Conservation (phyloP, 768 basidiomycete species). For the Mycena albidolilacea region DNA sequence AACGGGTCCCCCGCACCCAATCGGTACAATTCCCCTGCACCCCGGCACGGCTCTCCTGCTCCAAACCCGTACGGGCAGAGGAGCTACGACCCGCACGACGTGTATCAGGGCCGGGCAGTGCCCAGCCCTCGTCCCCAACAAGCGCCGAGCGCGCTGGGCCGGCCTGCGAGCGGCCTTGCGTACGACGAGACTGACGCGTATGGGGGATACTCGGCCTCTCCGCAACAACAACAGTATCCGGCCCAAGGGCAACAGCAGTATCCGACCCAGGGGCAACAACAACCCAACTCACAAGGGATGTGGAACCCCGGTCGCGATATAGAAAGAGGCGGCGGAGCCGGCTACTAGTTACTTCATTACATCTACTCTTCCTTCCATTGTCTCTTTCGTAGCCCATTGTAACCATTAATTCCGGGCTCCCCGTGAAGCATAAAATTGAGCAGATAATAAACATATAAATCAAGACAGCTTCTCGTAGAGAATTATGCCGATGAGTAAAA, state of each 20-base stretch:
- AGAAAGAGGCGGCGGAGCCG: slow-evolving; percentile 35
- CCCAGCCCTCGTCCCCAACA: slow-evolving; percentile 48
- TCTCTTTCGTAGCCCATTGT: slow-evolving; percentile 20
- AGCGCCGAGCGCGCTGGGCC: slow-evolving; percentile 38
- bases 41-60: neutral
- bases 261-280: neutral
- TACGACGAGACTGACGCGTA: slow-evolving; percentile 58
- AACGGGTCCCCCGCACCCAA: slow-evolving; percentile 42
- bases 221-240: slow-evolving; percentile 33
- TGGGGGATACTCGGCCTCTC: slow-evolving; percentile 45
- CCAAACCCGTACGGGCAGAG: slow-evolving; percentile 39
- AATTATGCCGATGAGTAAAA: slow-evolving; percentile 87
- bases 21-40: slow-evolving; percentile 9
- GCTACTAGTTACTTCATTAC: slow-evolving; percentile 37
- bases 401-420: slow-evolving; percentile 38
- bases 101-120: slow-evolving; percentile 67
- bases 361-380: slow-evolving; percentile 4
- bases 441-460: slow-evolving; percentile 39
- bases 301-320: slow-evolving; percentile 38
- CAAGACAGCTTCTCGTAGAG: slow-evolving; percentile 81
- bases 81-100: slow-evolving; percentile 66
- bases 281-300: slow-evolving; percentile 22
- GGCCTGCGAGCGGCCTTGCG: slow-evolving; percentile 47
- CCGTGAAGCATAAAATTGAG: slow-evolving; percentile 25
- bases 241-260: slow-evolving; percentile 12